Percentiles rank a stretch among this genome's conserved stretches.
Conservation (phyloP, 2,329 filamentous ascomycete species). For the Penicillium sp. region DNA sequence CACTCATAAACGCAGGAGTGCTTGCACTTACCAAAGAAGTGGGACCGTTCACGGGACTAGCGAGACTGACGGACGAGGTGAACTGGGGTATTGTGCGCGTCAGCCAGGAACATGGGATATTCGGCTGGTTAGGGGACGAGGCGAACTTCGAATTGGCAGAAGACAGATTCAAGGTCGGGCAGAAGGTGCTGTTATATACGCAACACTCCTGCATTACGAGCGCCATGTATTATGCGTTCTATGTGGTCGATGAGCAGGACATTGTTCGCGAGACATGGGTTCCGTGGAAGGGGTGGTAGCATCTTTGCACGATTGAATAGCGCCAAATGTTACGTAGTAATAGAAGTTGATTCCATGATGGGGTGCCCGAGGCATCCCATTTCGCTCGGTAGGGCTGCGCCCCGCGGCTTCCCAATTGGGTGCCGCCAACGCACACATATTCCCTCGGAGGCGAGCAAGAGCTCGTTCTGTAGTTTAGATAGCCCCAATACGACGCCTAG, state of each 20-base stretch:
- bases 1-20: slow-evolving; percentile 36
- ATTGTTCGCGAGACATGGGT: slow-evolving; percentile 17
- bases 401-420: too few relatives aligned
- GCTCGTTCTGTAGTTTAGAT: too few relatives aligned
- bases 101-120: slow-evolving; percentile 39
- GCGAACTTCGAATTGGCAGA: slow-evolving; percentile 23
- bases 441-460: too few relatives aligned
- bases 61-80: slow-evolving; percentile 24
- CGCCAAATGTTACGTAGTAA: too few relatives aligned
- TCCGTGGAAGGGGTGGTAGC: slow-evolving; percentile 37
- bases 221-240: slow-evolving; percentile 34
- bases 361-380: too few relatives aligned
- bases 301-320: too few relatives aligned
- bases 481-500: too few relatives aligned
- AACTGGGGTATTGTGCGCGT: slow-evolving; percentile 34
- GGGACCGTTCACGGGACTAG: slow-evolving; percentile 24
- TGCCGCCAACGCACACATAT: too few relatives aligned
- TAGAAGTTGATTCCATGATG: too few relatives aligned
- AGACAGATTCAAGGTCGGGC: slow-evolving; percentile 24
- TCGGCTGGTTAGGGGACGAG: slow-evolving; percentile 24
- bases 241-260: slow-evolving; percentile 34
- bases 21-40: slow-evolving; percentile 35
- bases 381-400: too few relatives aligned
- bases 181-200: slow-evolving; percentile 29
- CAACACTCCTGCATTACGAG: slow-evolving; percentile 39